Percentiles rank a stretch among this genome's conserved stretches.
Conservation (phyloP, 306 rosid genomes). For the Castanospermum australe region DNA sequence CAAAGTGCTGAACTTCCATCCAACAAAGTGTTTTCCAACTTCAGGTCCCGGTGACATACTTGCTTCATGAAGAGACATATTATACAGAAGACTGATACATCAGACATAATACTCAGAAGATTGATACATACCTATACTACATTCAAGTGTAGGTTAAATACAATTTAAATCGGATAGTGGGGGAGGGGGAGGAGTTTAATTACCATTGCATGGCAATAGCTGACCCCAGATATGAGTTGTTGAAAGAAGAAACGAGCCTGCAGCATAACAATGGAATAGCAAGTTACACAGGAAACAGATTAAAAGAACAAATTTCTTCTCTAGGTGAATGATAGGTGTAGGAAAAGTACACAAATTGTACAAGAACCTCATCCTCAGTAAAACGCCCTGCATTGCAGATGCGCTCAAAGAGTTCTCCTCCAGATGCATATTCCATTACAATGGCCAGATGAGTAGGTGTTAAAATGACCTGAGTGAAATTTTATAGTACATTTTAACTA, state of each 20-base stretch:
- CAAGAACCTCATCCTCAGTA: slow-evolving; percentile 79
- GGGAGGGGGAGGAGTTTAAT: slow-evolving; percentile 8
- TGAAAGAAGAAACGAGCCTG: slow-evolving; percentile 99
- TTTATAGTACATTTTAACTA: neutral
- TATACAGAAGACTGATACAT: neutral
- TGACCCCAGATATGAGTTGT: slow-evolving; percentile 96
- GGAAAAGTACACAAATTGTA: slow-evolving; percentile 3
- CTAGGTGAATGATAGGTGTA: neutral
- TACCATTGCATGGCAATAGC: slow-evolving; percentile 95
- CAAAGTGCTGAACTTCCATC: slow-evolving; percentile 90
- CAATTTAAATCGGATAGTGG: neutral
- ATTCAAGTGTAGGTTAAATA: neutral
- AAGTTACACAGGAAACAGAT: slow-evolving; percentile 6
- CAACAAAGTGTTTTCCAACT: slow-evolving; percentile 90
- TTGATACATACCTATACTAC: neutral
- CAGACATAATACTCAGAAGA: neutral
- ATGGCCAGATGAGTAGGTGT: slow-evolving; percentile 96
- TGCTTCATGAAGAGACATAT: slow-evolving; percentile 59
- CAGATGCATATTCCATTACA: slow-evolving; percentile 96
- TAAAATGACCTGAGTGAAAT: slow-evolving; percentile 59
- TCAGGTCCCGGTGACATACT: slow-evolving; percentile 96
- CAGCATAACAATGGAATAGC: slow-evolving; percentile 25
- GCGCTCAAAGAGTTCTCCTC: slow-evolving; percentile 86
- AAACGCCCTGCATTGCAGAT: slow-evolving; percentile 79
- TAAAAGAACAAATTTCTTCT: neutral